Percentiles rank a stretch among this genome's conserved stretches.
Evolutionary conservation across 2,329 filamentous ascomycete species (phyloP).

Genomic region (Phaeomoniella chlamydospora): DNA sequence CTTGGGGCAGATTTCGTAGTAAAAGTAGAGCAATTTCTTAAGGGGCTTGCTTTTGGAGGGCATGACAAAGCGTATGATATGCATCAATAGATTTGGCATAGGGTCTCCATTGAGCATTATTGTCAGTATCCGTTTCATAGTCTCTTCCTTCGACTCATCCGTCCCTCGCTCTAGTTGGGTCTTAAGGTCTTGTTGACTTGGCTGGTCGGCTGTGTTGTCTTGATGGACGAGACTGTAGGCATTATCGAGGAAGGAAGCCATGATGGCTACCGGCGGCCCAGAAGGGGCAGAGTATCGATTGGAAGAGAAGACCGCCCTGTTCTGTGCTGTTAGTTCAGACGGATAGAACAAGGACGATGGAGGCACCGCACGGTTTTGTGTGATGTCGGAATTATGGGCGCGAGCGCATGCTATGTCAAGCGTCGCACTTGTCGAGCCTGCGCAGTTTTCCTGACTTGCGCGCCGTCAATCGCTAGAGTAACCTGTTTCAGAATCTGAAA

Average conservation of each 20-base stretch:
- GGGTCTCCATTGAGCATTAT: conserved; percentile 97
- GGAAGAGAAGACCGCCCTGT: not conserved
- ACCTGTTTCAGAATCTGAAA: no score
- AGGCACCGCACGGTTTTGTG: not conserved
- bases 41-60: conserved; percentile 90
- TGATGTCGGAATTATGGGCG: not conserved
- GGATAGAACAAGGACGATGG: no score
- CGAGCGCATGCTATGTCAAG: not conserved
- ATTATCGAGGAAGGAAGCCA: conserved; percentile 90
- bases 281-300: not conserved
- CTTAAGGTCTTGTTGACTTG: conserved; percentile 78
- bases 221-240: conserved; percentile 94
- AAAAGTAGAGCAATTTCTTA: conserved; percentile 98
- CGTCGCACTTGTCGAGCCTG: no score
- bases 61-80: conserved; percentile 99
- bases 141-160: conserved; percentile 85
- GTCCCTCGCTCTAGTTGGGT: conserved; percentile 87
- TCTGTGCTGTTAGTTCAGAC: no score
- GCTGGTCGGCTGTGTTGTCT: conserved; percentile 91
- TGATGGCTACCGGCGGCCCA: conserved; percentile 32
- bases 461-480: no score
- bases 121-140: conserved; percentile 78
- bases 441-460: no score
- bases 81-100: conserved; percentile 92
- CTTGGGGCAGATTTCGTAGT: conserved; percentile 98